Conservation (phyloP, 2,329 filamentous ascomycete genomes). For the Xylariaceae sp. region DNA sequence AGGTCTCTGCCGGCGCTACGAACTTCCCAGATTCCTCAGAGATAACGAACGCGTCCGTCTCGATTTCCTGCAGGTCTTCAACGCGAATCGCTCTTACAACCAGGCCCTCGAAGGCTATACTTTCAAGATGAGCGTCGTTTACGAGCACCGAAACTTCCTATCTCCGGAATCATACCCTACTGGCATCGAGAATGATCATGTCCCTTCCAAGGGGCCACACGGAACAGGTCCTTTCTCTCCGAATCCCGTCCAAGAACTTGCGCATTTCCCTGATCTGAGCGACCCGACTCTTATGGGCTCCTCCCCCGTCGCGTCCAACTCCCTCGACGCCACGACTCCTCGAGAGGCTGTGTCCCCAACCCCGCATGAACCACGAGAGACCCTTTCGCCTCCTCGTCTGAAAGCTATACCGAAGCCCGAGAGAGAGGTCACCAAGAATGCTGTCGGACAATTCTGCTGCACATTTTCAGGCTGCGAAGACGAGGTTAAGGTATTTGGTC, state of each 20-base stretch:
- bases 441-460: slow-evolving; percentile 74
- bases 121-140: slow-evolving; percentile 46
- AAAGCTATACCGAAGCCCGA: slow-evolving; percentile 57
- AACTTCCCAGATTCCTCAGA: slow-evolving; percentile 15
- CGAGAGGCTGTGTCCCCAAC: slow-evolving; percentile 6
- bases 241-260: slow-evolving; percentile 39
- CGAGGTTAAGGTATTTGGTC: slow-evolving; percentile 57
- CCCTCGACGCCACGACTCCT: slow-evolving; percentile 4
- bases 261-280: slow-evolving; percentile 33
- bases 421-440: slow-evolving; percentile 56
- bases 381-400: slow-evolving; percentile 30
- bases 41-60: slow-evolving; percentile 33
- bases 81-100: slow-evolving; percentile 19
- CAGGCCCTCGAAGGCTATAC: slow-evolving; percentile 15
- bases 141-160: slow-evolving; percentile 45
- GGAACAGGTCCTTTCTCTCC: slow-evolving; percentile 8
- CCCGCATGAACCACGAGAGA: slow-evolving; percentile 8
- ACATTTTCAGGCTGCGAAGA: slow-evolving; percentile 65
- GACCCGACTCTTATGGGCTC: slow-evolving; percentile 21
- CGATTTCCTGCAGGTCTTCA: slow-evolving; percentile 37
- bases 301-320: slow-evolving; percentile 12
- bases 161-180: slow-evolving; percentile 44
- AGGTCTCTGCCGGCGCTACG: slow-evolving; percentile 20
- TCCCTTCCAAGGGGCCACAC: slow-evolving; percentile 22
- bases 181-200: slow-evolving; percentile 30